These are phyloP conservation scores for Punica granatum DNA, from an alignment of 345 rosid species.

Conservation along the genomic window DNA sequence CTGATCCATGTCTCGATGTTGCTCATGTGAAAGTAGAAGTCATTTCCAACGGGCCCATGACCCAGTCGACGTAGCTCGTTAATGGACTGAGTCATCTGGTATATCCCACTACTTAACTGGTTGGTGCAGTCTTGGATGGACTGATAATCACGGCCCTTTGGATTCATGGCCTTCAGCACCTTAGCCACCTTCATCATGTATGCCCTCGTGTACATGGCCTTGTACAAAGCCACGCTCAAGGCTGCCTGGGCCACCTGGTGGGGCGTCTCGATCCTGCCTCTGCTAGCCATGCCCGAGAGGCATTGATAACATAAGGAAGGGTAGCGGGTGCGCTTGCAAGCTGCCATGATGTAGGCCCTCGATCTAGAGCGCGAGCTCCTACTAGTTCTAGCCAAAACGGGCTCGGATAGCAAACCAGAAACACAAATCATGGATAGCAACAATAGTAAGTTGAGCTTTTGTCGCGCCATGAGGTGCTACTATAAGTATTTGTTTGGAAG, in stretches of 20 bases:
- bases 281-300: slow-evolving; percentile 35
- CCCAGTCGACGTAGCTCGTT: slow-evolving; percentile 42
- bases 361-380: slow-evolving; percentile 10
- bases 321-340: slow-evolving; percentile 54
- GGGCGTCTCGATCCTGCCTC: slow-evolving; percentile 28
- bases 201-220: slow-evolving; percentile 36
- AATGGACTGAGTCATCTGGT: slow-evolving; percentile 53
- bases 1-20: slow-evolving; percentile 72
- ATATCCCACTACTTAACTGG: slow-evolving; percentile 47
- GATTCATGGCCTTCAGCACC: slow-evolving; percentile 25
- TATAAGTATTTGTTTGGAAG: background rate
- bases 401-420: background rate
- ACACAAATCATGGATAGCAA: background rate
- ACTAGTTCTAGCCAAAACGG: background rate
- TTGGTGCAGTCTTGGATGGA: slow-evolving; percentile 50
- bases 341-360: slow-evolving; percentile 29
- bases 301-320: slow-evolving; percentile 44
- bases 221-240: slow-evolving; percentile 51
- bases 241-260: slow-evolving; percentile 58
- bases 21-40: slow-evolving; percentile 41
- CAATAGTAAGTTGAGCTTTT: background rate
- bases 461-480: slow-evolving; percentile 3
- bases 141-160: slow-evolving; percentile 29
- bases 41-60: slow-evolving; percentile 11
- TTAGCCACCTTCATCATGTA: slow-evolving; percentile 42